Conservation (phyloP, 805 yeast species). For the Zygoascus biomembranicola region DNA sequence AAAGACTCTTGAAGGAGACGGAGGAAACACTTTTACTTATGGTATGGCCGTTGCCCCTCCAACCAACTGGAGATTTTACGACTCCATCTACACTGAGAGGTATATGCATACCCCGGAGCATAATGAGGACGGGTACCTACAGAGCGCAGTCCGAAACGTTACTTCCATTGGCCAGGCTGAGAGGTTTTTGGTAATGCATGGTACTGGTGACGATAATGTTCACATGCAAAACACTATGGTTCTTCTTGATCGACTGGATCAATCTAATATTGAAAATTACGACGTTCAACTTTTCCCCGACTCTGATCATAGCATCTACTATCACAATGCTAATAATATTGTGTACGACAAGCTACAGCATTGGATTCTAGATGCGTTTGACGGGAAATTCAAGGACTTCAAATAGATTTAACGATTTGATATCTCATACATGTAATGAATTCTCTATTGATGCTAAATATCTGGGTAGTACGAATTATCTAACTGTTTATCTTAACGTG, state of each 20-base stretch:
- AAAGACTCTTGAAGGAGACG: slow-evolving; percentile 78
- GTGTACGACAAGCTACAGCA: slow-evolving; percentile 60
- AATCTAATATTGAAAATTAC: slow-evolving; percentile 73
- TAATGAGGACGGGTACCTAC: slow-evolving; percentile 53
- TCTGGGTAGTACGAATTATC: neutral
- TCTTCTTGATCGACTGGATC: slow-evolving; percentile 65
- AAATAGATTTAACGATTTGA: neutral
- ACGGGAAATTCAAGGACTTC: slow-evolving; percentile 16
- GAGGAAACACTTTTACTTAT: slow-evolving; percentile 64
- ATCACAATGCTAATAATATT: slow-evolving; percentile 69
- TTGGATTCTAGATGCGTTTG: slow-evolving; percentile 48
- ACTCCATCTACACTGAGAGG: slow-evolving; percentile 89
- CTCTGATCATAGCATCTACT: slow-evolving; percentile 74
- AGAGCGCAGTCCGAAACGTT: slow-evolving; percentile 48
- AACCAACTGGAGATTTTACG: slow-evolving; percentile 87
- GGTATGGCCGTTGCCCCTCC: slow-evolving; percentile 98
- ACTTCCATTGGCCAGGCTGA: slow-evolving; percentile 46
- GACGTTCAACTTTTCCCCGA: slow-evolving; percentile 91
- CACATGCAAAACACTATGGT: slow-evolving; percentile 85
- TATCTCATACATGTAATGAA: neutral
- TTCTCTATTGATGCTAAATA: neutral
- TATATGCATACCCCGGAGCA: slow-evolving; percentile 80
- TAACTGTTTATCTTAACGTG: too few species aligned
- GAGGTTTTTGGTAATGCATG: slow-evolving; percentile 86
- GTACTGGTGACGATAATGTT: slow-evolving; percentile 96